Base-by-base conservation (phyloP, 2,329 filamentous ascomycete species). In the Paraphaeosphaeria minitans region DNA sequence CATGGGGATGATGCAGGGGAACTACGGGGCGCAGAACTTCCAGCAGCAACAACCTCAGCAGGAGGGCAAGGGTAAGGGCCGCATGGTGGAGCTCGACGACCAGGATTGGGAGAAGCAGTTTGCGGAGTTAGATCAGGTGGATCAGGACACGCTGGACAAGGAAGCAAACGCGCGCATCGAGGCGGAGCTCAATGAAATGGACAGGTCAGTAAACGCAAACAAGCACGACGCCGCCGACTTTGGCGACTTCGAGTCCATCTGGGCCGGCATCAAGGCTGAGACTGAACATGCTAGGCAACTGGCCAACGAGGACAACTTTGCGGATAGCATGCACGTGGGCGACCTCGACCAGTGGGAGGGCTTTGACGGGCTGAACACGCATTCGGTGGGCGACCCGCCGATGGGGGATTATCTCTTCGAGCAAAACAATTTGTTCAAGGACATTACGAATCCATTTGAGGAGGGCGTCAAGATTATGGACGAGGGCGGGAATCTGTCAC, bases 81-180 rank as follows among this genome's bases (percentile, higher is more conserved):
- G 85, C 37, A 86, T 98, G 80, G 89, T 98, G 13, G 95, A 98
- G 80, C 85, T 98, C 24, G 92, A 97, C 74, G 94, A 99, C 68
- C 77, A 89, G 71, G 90, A 96, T 73, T 98, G 95, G 95, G 94
- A 98, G 78, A 92, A 93, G 69, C 93, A 98, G 77, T 99, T 99
- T 77, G 91, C 92, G 57, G 87, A 95, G 77, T 88, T 97, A 74
- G 92, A 94, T 75, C 80, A 89, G 62, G 82, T 88, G 60, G 85
- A 89, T 71, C 79, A 84, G 68, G 76, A 83, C 57, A 75, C 81
- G 56, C 76, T 85, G 57, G 86, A 88, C 62, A 81, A 80, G 37
- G 81, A 88, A 71, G 90, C 91, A 54, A 89, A 91, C 62, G 83
- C 84, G 59, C 90, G 89, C 19, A 91, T 94, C 68, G 93, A 96